phyloP scores from a whole-genome alignment of 2,329 filamentous ascomycete species.

The Xylariaceae sp. region DNA sequence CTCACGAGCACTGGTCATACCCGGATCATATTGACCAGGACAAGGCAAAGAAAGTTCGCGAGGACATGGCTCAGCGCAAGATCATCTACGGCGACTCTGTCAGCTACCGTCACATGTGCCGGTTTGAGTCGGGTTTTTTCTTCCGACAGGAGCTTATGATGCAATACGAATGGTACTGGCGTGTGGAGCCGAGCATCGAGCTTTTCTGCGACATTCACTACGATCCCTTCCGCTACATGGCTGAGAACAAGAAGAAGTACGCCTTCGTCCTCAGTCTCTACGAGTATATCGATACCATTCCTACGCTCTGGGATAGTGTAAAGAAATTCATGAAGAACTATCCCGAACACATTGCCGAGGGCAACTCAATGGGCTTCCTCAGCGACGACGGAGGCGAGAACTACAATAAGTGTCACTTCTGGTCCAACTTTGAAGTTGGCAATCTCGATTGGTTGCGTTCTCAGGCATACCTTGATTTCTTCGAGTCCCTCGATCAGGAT shows the following conservation, averaged over 20 bases:
- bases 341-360: constrained; percentile 79
- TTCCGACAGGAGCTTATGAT: constrained; percentile 91
- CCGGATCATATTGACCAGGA: constrained; percentile 94
- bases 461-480: constrained; percentile 84
- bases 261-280: constrained; percentile 93
- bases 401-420: constrained; percentile 98
- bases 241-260: constrained; percentile 96
- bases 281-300: constrained; percentile 95
- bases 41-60: constrained; percentile 81
- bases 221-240: constrained; percentile 95
- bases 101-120: constrained; percentile 99
- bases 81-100: constrained; percentile 98
- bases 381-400: constrained; percentile 87
- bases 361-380: constrained; percentile 86
- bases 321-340: constrained; percentile 91
- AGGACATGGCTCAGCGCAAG: constrained; percentile 90
- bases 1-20: constrained; percentile 94
- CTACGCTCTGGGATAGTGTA: constrained; percentile 89
- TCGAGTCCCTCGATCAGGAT: constrained; percentile 79
- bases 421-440: constrained; percentile 98
- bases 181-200: constrained; percentile 94
- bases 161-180: constrained; percentile 99
- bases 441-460: constrained; percentile 91
- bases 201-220: constrained; percentile 94
- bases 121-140: constrained; percentile 98